These are phyloP conservation scores for Cladophialophora psammophila DNA, from an alignment of 2,329 filamentous ascomycete genomes.

Conservation along the genomic window DNA sequence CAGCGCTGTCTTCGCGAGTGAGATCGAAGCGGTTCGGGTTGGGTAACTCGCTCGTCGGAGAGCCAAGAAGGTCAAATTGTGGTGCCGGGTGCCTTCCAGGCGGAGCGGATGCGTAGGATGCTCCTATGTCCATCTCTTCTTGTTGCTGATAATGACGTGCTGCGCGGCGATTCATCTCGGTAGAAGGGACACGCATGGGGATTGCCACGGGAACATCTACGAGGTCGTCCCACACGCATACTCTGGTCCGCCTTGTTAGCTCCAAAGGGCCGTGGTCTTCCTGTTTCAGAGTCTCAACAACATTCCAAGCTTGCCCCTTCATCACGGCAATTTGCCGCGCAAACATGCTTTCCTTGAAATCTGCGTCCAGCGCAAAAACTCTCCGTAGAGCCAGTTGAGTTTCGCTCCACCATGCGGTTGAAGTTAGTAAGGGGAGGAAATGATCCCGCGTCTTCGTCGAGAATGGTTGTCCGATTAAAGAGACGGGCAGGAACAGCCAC, in stretches of 20 bases:
- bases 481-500: slow-evolving; percentile 96
- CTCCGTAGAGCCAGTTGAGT: slow-evolving; percentile 85
- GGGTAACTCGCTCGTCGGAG: slow-evolving; percentile 67
- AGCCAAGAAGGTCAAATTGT: slow-evolving; percentile 71
- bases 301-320: slow-evolving; percentile 99
- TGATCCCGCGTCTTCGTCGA: slow-evolving; percentile 92
- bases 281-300: slow-evolving; percentile 95
- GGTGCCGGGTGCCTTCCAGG: slow-evolving; percentile 49
- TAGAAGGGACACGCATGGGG: slow-evolving; percentile 82
- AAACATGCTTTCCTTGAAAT: slow-evolving; percentile 99
- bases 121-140: slow-evolving; percentile 91
- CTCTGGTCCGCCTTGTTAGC: slow-evolving; percentile 84
- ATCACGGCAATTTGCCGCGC: slow-evolving; percentile 97
- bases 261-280: slow-evolving; percentile 92
- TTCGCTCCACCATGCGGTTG: slow-evolving; percentile 95
- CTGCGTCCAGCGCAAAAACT: slow-evolving; percentile 88
- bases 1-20: slow-evolving; percentile 51
- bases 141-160: slow-evolving; percentile 54
- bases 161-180: slow-evolving; percentile 76
- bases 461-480: slow-evolving; percentile 93
- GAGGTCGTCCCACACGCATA: slow-evolving; percentile 97
- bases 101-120: slow-evolving; percentile 67
- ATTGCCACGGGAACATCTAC: slow-evolving; percentile 96
- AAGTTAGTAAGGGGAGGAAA: slow-evolving; percentile 94
- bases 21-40: slow-evolving; percentile 79